Conservation (phyloP, 2,329 filamentous ascomycete species). For the Didymella segeticola region DNA sequence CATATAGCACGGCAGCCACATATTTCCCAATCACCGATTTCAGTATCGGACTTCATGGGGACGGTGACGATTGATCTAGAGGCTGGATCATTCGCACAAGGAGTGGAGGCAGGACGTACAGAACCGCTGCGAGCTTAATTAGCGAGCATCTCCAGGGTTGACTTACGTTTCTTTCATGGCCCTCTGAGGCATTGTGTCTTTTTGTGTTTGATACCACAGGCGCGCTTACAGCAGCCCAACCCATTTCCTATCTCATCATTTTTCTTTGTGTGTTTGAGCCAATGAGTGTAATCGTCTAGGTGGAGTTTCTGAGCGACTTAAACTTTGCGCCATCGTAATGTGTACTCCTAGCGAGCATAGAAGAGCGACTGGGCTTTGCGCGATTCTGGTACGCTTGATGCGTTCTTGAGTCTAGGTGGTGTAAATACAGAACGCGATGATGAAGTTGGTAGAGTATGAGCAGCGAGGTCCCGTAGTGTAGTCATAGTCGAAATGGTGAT, state of each 20-base stretch:
- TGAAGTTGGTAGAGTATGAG: background rate
- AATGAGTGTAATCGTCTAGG: conserved; percentile 13
- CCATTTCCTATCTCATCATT: conserved; percentile 14
- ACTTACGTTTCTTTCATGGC: conserved; percentile 5
- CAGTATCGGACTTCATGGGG: background rate
- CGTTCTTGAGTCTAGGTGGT: background rate
- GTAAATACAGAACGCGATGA: conserved; percentile 4
- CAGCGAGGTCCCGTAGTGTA: conserved; percentile 1
- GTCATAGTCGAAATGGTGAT: conserved; percentile 4
- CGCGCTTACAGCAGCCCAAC: conserved; percentile 18
- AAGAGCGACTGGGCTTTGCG: background rate
- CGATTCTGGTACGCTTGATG: conserved; percentile 11
- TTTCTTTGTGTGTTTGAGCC: conserved; percentile 16
- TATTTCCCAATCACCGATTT: background rate
- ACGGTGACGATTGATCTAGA: background rate
- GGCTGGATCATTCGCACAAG: background rate
- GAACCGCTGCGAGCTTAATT: background rate
- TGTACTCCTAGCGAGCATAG: conserved; percentile 18
- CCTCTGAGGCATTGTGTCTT: conserved; percentile 5
- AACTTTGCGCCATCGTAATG: conserved; percentile 17
- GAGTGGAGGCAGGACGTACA: background rate
- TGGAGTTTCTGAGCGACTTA: conserved; percentile 1
- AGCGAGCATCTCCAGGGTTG: background rate
- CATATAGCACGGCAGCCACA: background rate
- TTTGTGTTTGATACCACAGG: conserved; percentile 24